Percentiles rank a stretch among this genome's conserved stretches.
Conservation (phyloP, 139 green algal species). For the Picochlorum sp. region DNA sequence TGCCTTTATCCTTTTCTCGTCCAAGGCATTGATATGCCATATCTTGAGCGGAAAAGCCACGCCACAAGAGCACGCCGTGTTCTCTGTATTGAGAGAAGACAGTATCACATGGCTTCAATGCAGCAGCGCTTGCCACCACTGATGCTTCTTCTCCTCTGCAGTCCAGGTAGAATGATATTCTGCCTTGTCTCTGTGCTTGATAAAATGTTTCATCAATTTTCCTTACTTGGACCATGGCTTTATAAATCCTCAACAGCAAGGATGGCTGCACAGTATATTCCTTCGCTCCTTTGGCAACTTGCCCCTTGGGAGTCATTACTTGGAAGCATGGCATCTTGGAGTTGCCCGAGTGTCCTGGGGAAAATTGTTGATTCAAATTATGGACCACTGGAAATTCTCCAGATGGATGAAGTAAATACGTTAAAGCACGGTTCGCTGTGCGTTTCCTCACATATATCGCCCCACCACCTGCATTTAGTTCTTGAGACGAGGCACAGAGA, state of each 20-base stretch:
- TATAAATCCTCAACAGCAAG: conserved; percentile 31
- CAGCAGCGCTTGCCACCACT: conserved; percentile 67
- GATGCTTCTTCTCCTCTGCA: conserved; percentile 81
- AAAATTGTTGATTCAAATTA: too few relatives aligned
- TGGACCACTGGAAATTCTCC: too few relatives aligned
- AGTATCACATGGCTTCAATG: conserved; percentile 52
- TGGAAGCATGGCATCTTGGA: too few relatives aligned
- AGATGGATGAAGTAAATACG: too few relatives aligned
- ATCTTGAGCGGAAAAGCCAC: conserved; percentile 65
- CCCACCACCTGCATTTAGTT: too few relatives aligned
- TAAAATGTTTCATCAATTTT: conserved; percentile 85
- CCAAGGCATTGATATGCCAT: conserved; percentile 86
- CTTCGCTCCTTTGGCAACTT: conserved; percentile 22
- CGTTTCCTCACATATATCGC: too few relatives aligned
- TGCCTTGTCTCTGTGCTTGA: conserved; percentile 87
- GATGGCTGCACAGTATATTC: conserved; percentile 1
- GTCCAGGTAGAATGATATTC: conserved; percentile 94
- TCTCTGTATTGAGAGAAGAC: conserved; percentile 90
- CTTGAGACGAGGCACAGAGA: too few relatives aligned
- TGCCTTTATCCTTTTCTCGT: conserved; percentile 62
- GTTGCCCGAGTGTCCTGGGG: too few relatives aligned
- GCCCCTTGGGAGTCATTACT: conserved; percentile 4
- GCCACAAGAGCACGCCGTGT: conserved; percentile 84
- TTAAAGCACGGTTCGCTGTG: too few relatives aligned
- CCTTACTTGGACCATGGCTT: conserved; percentile 51